A percentile compares a stretch with the other conserved stretches of the same genome.
phyloP scores from a whole-genome alignment of 2,329 filamentous ascomycete species.

The Pyricularia sp. region DNA sequence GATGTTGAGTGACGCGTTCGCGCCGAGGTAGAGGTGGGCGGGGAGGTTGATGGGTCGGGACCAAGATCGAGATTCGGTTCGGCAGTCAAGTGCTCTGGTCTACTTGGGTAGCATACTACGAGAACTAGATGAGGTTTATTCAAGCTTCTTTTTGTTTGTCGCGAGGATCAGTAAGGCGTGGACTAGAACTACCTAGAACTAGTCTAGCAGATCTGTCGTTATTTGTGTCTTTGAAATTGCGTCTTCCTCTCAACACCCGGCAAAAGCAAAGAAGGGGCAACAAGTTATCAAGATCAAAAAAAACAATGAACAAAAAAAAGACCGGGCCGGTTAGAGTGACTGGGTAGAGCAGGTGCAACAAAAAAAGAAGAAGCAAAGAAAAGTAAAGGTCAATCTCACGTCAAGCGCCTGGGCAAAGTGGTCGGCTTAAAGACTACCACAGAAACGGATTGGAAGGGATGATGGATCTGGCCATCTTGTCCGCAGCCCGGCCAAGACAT shows the following conservation, averaged over 20 bases:
- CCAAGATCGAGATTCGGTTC: not conserved
- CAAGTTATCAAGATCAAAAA: no score
- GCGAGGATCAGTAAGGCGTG: not conserved
- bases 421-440: not conserved
- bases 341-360: not conserved
- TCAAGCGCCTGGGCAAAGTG: conserved; percentile 1
- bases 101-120: not conserved
- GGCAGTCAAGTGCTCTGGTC: not conserved
- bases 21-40: no score
- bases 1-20: not conserved
- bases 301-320: not conserved
- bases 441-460: not conserved
- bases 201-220: not conserved
- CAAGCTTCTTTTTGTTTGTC: no score
- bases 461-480: not conserved
- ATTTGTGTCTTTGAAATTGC: not conserved
- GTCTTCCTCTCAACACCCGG: not conserved
- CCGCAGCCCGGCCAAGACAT: not conserved
- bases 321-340: not conserved
- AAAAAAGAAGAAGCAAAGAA: not conserved
- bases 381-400: not conserved
- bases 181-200: no score
- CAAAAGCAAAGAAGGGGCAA: not conserved
- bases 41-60: not conserved
- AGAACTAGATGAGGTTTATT: no score